phyloP scores from a whole-genome alignment of 495 filamentous ascomycete genomes.

The Mycothermus thermophilus region DNA sequence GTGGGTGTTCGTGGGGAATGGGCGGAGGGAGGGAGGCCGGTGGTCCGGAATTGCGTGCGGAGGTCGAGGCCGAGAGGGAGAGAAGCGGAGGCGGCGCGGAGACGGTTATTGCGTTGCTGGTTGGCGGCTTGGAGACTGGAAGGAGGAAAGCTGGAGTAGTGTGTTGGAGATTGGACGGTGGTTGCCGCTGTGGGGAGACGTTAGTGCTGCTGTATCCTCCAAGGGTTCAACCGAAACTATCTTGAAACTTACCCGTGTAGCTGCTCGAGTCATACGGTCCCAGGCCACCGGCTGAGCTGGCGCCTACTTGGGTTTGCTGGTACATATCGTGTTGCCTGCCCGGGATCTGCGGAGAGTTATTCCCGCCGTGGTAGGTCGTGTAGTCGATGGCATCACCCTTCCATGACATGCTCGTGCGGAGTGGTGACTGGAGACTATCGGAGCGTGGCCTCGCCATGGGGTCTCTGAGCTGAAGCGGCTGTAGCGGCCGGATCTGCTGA shows the following conservation, averaged over 20 bases:
- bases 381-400: constrained; percentile 47
- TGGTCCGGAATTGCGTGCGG: constrained; percentile 35
- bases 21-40: constrained; percentile 23
- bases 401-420: constrained; percentile 49
- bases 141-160: constrained; percentile 27
- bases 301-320: constrained; percentile 18
- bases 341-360: constrained; percentile 30
- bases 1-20: constrained; percentile 27
- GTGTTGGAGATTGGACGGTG: constrained; percentile 34
- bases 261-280: constrained; percentile 36
- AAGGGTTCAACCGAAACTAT: no score
- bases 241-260: constrained; percentile 43
- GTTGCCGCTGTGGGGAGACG: constrained; percentile 19
- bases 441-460: constrained; percentile 44
- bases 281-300: constrained; percentile 13
- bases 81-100: constrained; percentile 33
- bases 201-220: not conserved
- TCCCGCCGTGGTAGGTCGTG: constrained; percentile 28
- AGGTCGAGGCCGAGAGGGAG: constrained; percentile 33
- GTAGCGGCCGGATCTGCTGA: constrained; percentile 36
- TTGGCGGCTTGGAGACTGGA: constrained; percentile 28
- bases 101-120: constrained; percentile 29
- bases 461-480: constrained; percentile 46
- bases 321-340: constrained; percentile 27
- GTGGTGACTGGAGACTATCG: constrained; percentile 44